phyloP scores from a whole-genome alignment of 192 early-diverging fungal species.

The Chytriomyces sp. region DNA sequence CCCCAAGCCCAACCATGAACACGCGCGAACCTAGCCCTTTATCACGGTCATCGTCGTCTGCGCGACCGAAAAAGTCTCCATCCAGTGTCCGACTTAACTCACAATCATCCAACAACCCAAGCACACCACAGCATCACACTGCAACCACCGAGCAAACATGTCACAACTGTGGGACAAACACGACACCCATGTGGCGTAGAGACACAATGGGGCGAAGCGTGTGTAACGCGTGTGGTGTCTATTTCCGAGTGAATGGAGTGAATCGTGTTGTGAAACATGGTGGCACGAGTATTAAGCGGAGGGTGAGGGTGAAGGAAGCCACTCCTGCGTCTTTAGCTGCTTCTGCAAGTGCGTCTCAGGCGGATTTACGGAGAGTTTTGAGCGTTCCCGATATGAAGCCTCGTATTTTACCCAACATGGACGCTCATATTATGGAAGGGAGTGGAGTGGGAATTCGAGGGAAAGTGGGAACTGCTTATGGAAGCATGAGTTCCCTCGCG shows the following conservation, averaged over 20 bases:
- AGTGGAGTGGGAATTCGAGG: background rate
- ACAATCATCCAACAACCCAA: background rate
- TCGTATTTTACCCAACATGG: background rate
- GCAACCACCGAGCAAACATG: background rate
- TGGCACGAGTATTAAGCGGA: slow-evolving; percentile 43
- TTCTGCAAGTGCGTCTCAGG: background rate
- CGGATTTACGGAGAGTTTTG: background rate
- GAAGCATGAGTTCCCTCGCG: background rate
- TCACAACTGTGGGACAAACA: slow-evolving; percentile 3
- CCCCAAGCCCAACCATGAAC: no score
- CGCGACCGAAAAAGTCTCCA: no score
- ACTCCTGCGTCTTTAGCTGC: background rate
- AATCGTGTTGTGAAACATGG: slow-evolving; percentile 73
- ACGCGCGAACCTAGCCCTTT: no score
- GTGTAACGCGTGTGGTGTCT: slow-evolving; percentile 89
- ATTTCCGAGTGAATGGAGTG: slow-evolving; percentile 74
- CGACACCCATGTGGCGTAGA: slow-evolving; percentile 46
- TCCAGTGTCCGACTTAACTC: no score
- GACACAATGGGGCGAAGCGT: slow-evolving; percentile 62
- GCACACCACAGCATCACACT: background rate
- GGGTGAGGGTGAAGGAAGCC: slow-evolving; percentile 13
- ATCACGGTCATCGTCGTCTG: no score
- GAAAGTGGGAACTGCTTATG: background rate
- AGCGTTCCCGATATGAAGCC: slow-evolving; percentile 10
- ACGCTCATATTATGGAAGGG: background rate